These are phyloP conservation scores for Henckelia pumila DNA, from an alignment of 257 asterid genomes.

Conservation along the genomic window DNA sequence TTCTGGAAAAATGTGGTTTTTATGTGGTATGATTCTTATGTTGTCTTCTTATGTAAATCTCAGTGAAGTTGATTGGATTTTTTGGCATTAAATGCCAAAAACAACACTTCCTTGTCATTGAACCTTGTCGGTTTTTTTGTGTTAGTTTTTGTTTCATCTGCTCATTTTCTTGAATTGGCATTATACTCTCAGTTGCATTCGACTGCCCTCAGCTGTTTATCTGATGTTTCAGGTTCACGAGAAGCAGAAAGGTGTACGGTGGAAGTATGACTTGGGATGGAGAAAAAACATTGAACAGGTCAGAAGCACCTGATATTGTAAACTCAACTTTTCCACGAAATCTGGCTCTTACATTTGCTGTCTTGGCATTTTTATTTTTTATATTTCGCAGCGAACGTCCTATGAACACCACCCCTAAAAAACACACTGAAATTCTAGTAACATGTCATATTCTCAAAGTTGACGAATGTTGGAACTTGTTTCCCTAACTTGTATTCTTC, in stretches of 20 bases:
- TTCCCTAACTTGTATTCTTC: background rate
- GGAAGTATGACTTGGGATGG: conserved; percentile 82
- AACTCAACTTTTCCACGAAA: background rate
- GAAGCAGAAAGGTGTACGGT: conserved; percentile 48
- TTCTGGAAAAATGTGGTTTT: background rate
- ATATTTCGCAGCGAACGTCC: background rate
- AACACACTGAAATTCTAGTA: background rate
- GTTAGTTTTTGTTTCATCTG: background rate
- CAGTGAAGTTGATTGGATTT: background rate
- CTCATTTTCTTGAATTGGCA: conserved; percentile 10
- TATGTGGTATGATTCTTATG: background rate
- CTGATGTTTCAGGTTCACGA: conserved; percentile 64
- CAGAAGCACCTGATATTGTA: conserved; percentile 6
- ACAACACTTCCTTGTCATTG: background rate
- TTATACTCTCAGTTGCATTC: conserved; percentile 16
- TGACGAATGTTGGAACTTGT: background rate
- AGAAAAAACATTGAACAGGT: conserved; percentile 85
- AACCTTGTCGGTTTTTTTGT: background rate
- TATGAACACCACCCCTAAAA: background rate
- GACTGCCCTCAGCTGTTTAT: conserved; percentile 19
- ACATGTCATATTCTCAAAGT: background rate
- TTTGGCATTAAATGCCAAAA: background rate
- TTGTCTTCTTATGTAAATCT: conserved; percentile 10
- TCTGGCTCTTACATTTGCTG: background rate
- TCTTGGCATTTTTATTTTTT: background rate